Evolutionary conservation across 1,284 basidiomycete genomes (phyloP).

Genomic region (Malassezia nana): DNA sequence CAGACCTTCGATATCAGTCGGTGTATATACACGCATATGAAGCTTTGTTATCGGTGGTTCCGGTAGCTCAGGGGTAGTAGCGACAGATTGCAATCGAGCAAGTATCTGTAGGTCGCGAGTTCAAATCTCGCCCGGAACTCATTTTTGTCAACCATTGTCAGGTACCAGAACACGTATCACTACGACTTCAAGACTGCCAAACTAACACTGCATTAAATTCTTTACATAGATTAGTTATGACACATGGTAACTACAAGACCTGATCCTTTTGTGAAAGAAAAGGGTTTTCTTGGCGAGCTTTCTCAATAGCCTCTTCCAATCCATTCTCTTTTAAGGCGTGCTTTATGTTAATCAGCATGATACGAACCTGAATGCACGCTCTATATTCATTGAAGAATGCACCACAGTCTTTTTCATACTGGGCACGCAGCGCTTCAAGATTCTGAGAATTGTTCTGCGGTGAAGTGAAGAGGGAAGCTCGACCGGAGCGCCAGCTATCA

Average conservation of each 20-base stretch:
- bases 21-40: no score
- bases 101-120: constrained; percentile 21
- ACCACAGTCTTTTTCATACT: constrained; percentile 70
- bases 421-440: constrained; percentile 24
- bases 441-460: constrained; percentile 9
- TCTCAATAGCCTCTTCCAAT: constrained; percentile 63
- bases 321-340: constrained; percentile 70
- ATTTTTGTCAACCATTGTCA: neutral
- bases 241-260: neutral
- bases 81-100: constrained; percentile 19
- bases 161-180: no score
- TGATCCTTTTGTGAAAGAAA: constrained; percentile 38
- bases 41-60: no score
- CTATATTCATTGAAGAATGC: constrained; percentile 68
- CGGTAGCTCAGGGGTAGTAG: constrained; percentile 23
- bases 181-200: no score
- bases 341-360: constrained; percentile 51
- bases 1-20: neutral
- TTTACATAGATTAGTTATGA: constrained; percentile 18
- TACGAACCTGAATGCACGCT: constrained; percentile 63
- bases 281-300: constrained; percentile 56
- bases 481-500: constrained; percentile 30
- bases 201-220: no score
- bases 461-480: constrained; percentile 11
- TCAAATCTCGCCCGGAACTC: constrained; percentile 22